Evolutionary conservation across 148 eudicot genomes (phyloP), one percentile per base, ranked within the genome.

Genomic region (Spergularia bocconei): DNA sequence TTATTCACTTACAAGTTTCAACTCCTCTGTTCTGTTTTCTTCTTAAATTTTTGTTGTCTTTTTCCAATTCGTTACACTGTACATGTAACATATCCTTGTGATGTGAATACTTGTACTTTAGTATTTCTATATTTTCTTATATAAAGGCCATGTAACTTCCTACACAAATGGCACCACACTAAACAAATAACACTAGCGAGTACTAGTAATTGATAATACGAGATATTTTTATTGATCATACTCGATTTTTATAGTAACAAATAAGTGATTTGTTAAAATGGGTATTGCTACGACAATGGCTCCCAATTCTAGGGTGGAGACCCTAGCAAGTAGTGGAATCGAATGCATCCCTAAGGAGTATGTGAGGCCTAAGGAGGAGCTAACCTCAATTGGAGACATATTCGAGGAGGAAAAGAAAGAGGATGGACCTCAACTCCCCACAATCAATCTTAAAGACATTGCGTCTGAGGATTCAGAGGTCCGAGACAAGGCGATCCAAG

Each of bases 281-380:
- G 72, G 13, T 13, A 25, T 51, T 69, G 58, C 72, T 39, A 69
- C 72, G 14, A 71, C 77, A 72, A 63, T 66, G 38, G 48, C 73
- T 15, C 47, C 82, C 2, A 29, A 29, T 20, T 65, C 87, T 11
- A 82, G 98, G 73, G 98, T 93, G 1, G 98, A 93, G 33, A 85
- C 81, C 77, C 75, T 93, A 36, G 80, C 98, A 10, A 79, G 83
- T 69, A 90, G 91, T 65, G 98, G 97, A 16, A 86, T 93, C 14
- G 76, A 86, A n/a, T 77, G 81, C 15, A 91, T 93, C 82, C 98
- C 98, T 1, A 88, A 85, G 71, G 98, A 93, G 67, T 93, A 93
- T 67, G 85, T 93, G 53, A 79, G 98, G 85, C 86, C 89, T 0
- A 33, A 87, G 36, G 95, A 91, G 48, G 98, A 93, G 87, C 82